Evolutionary conservation across 2,329 filamentous ascomycete species (phyloP).

Genomic region (Mycocentrospora acerina): DNA sequence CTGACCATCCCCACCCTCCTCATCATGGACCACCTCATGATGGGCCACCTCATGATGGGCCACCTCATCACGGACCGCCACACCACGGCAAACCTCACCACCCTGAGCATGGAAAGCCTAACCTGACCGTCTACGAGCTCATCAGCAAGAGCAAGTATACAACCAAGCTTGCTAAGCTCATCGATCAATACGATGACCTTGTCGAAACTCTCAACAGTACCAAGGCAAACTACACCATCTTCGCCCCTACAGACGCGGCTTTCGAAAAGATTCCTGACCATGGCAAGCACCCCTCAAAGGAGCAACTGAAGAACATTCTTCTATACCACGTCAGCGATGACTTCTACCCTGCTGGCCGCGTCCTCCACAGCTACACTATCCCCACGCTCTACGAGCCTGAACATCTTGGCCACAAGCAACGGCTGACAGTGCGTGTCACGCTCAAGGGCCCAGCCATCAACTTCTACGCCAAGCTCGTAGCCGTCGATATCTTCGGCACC

Average conservation of each 20-base stretch:
- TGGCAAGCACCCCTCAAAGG: slow-evolving; percentile 64
- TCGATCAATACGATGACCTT: slow-evolving; percentile 71
- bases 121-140: slow-evolving; percentile 77
- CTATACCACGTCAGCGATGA: slow-evolving; percentile 74
- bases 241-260: slow-evolving; percentile 75
- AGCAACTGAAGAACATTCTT: slow-evolving; percentile 68
- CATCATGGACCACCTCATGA: slow-evolving; percentile 27
- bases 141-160: slow-evolving; percentile 76
- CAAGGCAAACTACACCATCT: slow-evolving; percentile 73
- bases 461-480: slow-evolving; percentile 71
- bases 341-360: slow-evolving; percentile 63
- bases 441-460: slow-evolving; percentile 70
- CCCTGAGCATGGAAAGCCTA: slow-evolving; percentile 50
- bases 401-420: slow-evolving; percentile 59
- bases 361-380: slow-evolving; percentile 73
- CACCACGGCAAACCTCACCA: slow-evolving; percentile 43
- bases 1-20: slow-evolving; percentile 13
- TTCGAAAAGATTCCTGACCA: slow-evolving; percentile 66
- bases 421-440: slow-evolving; percentile 68
- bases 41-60: slow-evolving; percentile 27
- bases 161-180: slow-evolving; percentile 72
- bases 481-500: slow-evolving; percentile 68
- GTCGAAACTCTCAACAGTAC: slow-evolving; percentile 75
- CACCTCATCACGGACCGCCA: slow-evolving; percentile 27
- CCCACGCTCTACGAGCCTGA: slow-evolving; percentile 67